A percentile compares a stretch with the other conserved stretches of the same genome.
Evolutionary conservation across 768 basidiomycete genomes (phyloP).

Genomic region (Amanita polypyramis): DNA sequence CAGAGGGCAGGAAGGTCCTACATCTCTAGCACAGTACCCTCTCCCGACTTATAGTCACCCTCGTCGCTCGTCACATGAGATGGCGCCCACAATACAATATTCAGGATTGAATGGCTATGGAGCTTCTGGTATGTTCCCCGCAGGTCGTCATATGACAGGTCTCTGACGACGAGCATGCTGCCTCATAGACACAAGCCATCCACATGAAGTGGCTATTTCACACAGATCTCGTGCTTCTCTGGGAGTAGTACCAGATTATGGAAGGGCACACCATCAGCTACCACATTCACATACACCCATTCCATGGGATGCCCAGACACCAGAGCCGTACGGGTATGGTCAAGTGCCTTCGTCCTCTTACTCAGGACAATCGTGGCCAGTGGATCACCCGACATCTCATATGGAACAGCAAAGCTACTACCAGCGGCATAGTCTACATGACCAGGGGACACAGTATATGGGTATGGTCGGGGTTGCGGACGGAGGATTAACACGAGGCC

Average conservation of each 20-base stretch:
- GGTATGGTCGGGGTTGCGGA: slow-evolving; percentile 1
- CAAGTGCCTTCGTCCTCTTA: slow-evolving; percentile 1
- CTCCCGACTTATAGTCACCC: background rate
- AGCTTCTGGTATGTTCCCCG: background rate
- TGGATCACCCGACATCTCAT: background rate
- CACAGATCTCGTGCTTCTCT: slow-evolving; percentile 2
- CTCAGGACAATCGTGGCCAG: background rate
- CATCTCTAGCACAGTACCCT: background rate
- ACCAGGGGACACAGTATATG: background rate
- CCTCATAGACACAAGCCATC: background rate
- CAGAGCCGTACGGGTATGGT: background rate
- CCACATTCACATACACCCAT: background rate
- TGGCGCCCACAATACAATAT: background rate
- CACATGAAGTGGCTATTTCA: background rate
- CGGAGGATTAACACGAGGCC: background rate
- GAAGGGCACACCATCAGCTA: background rate
- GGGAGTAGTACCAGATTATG: background rate
- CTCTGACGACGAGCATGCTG: background rate
- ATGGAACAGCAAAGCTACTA: background rate
- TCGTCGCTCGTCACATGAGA: slow-evolving; percentile 1
- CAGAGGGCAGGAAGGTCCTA: background rate
- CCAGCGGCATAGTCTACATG: background rate
- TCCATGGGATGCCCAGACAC: background rate
- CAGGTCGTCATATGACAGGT: background rate
- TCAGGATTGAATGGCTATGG: slow-evolving; percentile 3